Evolutionary conservation across 768 basidiomycete species (phyloP).

Genomic region (Mrakia blollopis): DNA sequence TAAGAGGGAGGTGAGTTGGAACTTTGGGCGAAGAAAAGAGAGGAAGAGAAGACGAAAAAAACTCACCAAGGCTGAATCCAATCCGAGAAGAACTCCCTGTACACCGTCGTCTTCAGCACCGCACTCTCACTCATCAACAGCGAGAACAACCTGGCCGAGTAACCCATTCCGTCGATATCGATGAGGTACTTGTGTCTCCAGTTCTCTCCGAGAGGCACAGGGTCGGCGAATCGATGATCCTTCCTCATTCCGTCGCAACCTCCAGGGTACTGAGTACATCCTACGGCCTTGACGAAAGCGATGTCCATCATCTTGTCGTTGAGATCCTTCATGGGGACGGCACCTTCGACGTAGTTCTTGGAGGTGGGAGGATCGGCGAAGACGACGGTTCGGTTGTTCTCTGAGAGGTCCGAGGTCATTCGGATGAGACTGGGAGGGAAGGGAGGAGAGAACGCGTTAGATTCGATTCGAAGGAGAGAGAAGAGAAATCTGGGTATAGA

Average conservation of each 20-base stretch:
- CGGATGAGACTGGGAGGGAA: conserved; percentile 58
- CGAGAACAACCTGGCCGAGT: conserved; percentile 74
- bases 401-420: conserved; percentile 61
- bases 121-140: conserved; percentile 76
- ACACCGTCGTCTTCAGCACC: conserved; percentile 83
- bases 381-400: conserved; percentile 58
- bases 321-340: conserved; percentile 57
- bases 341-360: conserved; percentile 53
- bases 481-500: neutral
- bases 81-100: conserved; percentile 81
- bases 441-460: neutral
- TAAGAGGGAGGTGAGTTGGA: neutral
- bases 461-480: neutral
- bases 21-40: neutral
- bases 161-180: conserved; percentile 93
- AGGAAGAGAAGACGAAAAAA: neutral
- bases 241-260: conserved; percentile 59
- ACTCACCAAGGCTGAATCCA: conserved; percentile 87
- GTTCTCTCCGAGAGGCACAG: conserved; percentile 74
- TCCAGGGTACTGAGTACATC: conserved; percentile 65
- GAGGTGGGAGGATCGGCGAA: conserved; percentile 64
- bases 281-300: conserved; percentile 74
- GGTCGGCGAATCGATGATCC: conserved; percentile 64
- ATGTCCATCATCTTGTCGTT: conserved; percentile 81
- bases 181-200: conserved; percentile 92